phyloP scores from a whole-genome alignment of 2,329 filamentous ascomycete species.

The Ophiostoma australiae region DNA sequence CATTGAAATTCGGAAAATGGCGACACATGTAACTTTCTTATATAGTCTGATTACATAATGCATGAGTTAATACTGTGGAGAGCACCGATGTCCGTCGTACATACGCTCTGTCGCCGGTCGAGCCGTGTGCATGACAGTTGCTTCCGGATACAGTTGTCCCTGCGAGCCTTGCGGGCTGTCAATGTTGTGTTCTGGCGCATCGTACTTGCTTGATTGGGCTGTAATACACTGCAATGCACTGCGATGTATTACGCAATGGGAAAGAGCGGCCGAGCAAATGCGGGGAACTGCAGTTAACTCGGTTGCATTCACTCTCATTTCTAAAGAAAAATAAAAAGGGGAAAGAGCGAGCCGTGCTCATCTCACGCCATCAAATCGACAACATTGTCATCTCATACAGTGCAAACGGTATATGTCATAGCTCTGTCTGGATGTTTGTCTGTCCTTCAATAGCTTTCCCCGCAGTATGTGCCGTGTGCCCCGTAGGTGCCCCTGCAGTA shows the following conservation, averaged over 20 bases:
- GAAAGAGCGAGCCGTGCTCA: not conserved
- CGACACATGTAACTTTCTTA: no score
- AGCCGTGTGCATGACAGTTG: not conserved
- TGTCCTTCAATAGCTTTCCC: not conserved
- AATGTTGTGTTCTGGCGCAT: not conserved
- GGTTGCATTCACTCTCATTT: not conserved
- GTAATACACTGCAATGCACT: not conserved
- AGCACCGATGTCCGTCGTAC: slow-evolving; percentile 23
- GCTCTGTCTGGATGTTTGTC: no score
- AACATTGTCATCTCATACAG: not conserved
- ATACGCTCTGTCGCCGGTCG: slow-evolving; percentile 20
- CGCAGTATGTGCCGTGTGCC: slow-evolving; percentile 1
- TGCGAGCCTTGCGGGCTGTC: not conserved
- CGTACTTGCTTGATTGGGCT: not conserved
- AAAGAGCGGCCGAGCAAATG: slow-evolving; percentile 20
- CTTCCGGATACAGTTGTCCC: slow-evolving; percentile 16
- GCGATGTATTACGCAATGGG: not conserved
- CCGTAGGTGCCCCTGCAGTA: not conserved
- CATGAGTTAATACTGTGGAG: not conserved
- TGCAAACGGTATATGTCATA: no score
- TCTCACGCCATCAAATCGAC: not conserved
- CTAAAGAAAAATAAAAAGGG: not conserved
- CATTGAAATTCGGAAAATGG: no score
- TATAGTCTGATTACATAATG: not conserved
- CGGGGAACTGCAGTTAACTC: slow-evolving; percentile 17